Conservation (phyloP, 2,329 filamentous ascomycete species). For the Talaromyces sp. region DNA sequence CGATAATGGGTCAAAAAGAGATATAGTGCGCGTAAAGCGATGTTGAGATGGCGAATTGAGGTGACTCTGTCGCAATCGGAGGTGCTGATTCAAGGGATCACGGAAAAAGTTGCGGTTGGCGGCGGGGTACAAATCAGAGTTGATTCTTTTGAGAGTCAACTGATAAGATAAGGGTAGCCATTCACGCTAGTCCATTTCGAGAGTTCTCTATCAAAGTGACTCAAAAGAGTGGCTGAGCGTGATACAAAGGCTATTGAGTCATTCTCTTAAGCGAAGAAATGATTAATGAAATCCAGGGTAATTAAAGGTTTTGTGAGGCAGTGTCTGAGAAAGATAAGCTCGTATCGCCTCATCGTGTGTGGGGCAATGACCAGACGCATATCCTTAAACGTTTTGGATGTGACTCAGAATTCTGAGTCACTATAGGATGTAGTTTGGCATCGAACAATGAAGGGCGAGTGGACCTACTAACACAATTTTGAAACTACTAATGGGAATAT, state of each 20-base stretch:
- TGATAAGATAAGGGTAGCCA: neutral
- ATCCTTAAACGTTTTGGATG: too few species aligned
- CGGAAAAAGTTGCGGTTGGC: neutral
- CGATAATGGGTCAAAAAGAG: neutral
- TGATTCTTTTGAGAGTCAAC: slow-evolving; percentile 11
- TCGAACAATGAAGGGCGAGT: too few species aligned
- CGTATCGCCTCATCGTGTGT: too few species aligned
- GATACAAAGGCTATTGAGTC: neutral
- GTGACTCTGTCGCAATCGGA: neutral
- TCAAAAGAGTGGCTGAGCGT: neutral
- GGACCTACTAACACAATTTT: too few species aligned
- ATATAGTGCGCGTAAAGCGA: neutral
- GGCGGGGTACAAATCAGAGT: neutral
- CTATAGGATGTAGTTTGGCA: too few species aligned
- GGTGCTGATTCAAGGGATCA: slow-evolving; percentile 3
- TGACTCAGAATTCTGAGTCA: too few species aligned
- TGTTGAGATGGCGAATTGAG: neutral
- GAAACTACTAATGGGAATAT: too few species aligned
- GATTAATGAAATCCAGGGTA: too few species aligned
- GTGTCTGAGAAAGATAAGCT: too few species aligned
- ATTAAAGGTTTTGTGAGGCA: too few species aligned
- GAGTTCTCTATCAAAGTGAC: neutral
- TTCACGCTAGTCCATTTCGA: neutral
- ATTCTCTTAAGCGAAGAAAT: neutral
- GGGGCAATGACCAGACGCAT: too few species aligned